phyloP scores from a whole-genome alignment of 2,329 filamentous ascomycete genomes.

The Botrytis medusae region DNA sequence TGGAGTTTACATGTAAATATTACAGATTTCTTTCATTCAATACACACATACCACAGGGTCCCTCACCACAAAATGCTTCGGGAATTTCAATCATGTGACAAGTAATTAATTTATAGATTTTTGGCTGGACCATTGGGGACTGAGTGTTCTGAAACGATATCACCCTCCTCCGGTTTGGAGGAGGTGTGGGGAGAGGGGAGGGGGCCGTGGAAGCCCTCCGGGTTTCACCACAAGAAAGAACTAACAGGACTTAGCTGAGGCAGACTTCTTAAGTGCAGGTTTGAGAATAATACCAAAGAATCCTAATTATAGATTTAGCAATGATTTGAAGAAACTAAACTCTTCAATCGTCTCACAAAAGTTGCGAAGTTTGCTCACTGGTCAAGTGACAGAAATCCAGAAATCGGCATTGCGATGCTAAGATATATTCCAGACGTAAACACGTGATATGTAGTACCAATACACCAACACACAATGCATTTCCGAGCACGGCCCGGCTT shows the following conservation, averaged over 20 bases:
- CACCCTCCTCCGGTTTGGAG: neutral
- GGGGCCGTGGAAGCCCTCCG: neutral
- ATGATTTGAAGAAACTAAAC: neutral
- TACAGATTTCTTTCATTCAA: conserved; percentile 8
- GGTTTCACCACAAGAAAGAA: conserved; percentile 1
- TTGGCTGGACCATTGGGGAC: neutral
- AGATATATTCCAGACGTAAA: neutral
- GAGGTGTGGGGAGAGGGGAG: neutral
- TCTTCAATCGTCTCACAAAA: neutral
- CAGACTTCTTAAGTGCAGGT: neutral
- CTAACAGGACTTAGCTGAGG: neutral
- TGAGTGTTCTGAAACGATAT: neutral
- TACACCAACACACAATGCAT: neutral
- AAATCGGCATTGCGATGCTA: neutral
- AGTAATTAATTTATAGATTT: neutral
- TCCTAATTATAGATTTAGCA: neutral
- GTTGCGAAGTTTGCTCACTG: neutral
- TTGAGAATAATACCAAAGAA: neutral
- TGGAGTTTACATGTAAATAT: conserved; percentile 17
- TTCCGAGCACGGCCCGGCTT: neutral
- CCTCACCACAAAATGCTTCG: conserved; percentile 15
- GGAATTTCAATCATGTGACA: neutral
- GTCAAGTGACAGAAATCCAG: neutral
- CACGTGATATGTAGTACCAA: neutral
- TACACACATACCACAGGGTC: conserved; percentile 20